phyloP scores from a whole-genome alignment of 1,139 yeast genomes.

The Taiozyma sp. region DNA sequence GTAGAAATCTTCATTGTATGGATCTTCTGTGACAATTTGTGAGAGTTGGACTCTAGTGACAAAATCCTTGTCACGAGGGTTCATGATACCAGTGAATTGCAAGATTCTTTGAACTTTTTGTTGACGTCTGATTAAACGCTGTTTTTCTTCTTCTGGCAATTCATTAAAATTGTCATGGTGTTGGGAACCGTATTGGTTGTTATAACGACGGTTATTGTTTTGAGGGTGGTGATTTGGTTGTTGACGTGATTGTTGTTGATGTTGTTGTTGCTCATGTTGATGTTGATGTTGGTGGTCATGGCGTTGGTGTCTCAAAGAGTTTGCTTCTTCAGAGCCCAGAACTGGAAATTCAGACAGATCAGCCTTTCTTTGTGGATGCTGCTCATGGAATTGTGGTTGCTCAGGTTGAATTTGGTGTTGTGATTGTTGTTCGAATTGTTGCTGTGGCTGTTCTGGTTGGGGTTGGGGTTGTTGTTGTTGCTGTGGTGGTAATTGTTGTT shows the following conservation, averaged over 20 bases:
- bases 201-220: slow-evolving; percentile 17
- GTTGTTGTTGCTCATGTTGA: slow-evolving; percentile 17
- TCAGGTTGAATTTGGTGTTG: slow-evolving; percentile 8
- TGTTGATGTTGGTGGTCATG: slow-evolving; percentile 11
- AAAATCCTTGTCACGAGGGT: slow-evolving; percentile 93
- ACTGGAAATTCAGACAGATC: slow-evolving; percentile 18
- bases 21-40: slow-evolving; percentile 95
- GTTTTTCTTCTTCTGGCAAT: slow-evolving; percentile 47
- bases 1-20: slow-evolving; percentile 94
- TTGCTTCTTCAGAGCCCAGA: slow-evolving; percentile 32
- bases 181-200: slow-evolving; percentile 27
- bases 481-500: slow-evolving; percentile 19
- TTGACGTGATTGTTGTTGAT: slow-evolving; percentile 14
- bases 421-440: slow-evolving; percentile 10
- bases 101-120: slow-evolving; percentile 76
- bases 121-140: slow-evolving; percentile 62
- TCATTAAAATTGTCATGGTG: slow-evolving; percentile 25
- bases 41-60: slow-evolving; percentile 92
- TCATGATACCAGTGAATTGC: slow-evolving; percentile 90
- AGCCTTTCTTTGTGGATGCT: slow-evolving; percentile 2
- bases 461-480: slow-evolving; percentile 20
- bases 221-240: slow-evolving; percentile 14
- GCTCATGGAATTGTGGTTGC: slow-evolving; percentile 6
- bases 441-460: slow-evolving; percentile 14
- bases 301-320: slow-evolving; percentile 2